phyloP scores from a whole-genome alignment of 2,329 filamentous ascomycete species.

The Aspergillus aculeatus region DNA sequence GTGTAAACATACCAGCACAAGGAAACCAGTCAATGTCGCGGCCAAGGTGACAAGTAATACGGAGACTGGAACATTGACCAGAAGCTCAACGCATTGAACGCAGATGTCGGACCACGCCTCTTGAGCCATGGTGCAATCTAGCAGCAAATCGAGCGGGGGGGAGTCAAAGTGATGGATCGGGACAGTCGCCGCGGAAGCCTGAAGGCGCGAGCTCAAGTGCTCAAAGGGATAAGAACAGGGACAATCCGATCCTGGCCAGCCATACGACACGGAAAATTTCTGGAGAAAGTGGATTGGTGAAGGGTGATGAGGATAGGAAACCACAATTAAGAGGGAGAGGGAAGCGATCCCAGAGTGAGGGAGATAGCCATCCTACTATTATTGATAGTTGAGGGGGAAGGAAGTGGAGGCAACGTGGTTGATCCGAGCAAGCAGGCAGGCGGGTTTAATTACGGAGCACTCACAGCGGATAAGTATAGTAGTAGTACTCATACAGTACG shows the following conservation, averaged over 20 bases:
- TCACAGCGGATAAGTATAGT: too few species aligned
- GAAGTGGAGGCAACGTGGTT: background rate
- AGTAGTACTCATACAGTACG: too few species aligned
- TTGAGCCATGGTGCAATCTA: conserved; percentile 25
- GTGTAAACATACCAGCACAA: conserved; percentile 34
- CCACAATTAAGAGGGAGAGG: conserved; percentile 12
- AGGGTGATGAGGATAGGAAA: background rate
- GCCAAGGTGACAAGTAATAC: conserved; percentile 30
- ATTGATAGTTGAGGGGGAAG: conserved; percentile 2
- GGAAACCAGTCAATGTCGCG: conserved; percentile 31
- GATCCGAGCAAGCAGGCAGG: background rate
- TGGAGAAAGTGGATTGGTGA: background rate
- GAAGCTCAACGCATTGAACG: conserved; percentile 32
- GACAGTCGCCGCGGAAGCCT: background rate
- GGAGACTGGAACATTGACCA: conserved; percentile 28
- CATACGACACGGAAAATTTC: conserved; percentile 23
- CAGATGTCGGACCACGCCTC: conserved; percentile 31
- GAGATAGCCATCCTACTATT: conserved; percentile 13
- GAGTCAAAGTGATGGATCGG: conserved; percentile 7
- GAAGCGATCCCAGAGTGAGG: conserved; percentile 2
- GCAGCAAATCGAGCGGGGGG: background rate
- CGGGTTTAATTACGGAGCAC: background rate
- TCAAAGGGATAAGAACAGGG: conserved; percentile 18
- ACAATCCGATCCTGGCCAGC: conserved; percentile 24
- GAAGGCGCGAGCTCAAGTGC: conserved; percentile 18